A percentile compares a stretch with the other conserved stretches of the same genome.
These are phyloP conservation scores for Ustulina deusta DNA, from an alignment of 2,329 filamentous ascomycete genomes.

Conservation along the genomic window DNA sequence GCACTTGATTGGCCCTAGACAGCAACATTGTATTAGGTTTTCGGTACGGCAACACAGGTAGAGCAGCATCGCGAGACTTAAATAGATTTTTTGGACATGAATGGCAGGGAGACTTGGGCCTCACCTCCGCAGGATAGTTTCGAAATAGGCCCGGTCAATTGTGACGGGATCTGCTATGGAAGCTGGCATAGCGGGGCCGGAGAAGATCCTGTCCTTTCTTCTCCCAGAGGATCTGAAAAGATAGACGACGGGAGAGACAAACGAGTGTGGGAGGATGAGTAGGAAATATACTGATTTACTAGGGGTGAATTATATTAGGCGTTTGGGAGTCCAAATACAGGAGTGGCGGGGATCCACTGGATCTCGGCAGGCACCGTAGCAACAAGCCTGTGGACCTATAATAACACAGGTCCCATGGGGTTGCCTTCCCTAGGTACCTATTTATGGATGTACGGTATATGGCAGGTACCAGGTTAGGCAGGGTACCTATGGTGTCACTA, in stretches of 20 bases:
- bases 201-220: constrained; percentile 12
- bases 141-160: constrained; percentile 70
- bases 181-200: constrained; percentile 43
- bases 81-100: constrained; percentile 5
- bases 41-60: constrained; percentile 10
- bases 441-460: not conserved
- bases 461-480: not conserved
- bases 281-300: constrained; percentile 26
- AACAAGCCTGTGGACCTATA: constrained; percentile 13
- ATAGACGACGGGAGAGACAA: constrained; percentile 5
- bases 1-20: constrained; percentile 49
- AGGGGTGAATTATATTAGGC: constrained; percentile 25
- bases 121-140: constrained; percentile 72
- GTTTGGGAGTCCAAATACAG: constrained; percentile 13
- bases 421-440: not conserved
- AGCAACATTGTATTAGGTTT: constrained; percentile 38
- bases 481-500: constrained; percentile 20
- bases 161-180: constrained; percentile 59
- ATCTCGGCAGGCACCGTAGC: constrained; percentile 18
- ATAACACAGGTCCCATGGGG: constrained; percentile 1
- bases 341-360: constrained; percentile 17
- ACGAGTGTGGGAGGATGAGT: constrained; percentile 18
- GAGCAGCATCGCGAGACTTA: constrained; percentile 1
- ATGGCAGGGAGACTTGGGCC: constrained; percentile 38
- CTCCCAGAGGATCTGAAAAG: constrained; percentile 7